These are phyloP conservation scores for Paecilomyces fulvus DNA, from an alignment of 2,329 filamentous ascomycete species.

Conservation along the genomic window DNA sequence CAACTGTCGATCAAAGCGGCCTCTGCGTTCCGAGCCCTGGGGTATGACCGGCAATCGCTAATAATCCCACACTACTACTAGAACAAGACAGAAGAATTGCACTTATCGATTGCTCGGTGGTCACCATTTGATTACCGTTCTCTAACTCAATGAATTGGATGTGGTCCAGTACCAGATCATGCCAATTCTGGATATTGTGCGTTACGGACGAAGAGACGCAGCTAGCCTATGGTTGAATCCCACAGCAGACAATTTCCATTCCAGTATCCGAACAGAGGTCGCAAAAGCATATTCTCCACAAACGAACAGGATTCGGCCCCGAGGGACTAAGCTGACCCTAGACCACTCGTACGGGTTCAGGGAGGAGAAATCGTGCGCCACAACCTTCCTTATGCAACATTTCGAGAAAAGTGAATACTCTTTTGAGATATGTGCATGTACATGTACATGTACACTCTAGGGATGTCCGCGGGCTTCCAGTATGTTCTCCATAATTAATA, in stretches of 20 bases:
- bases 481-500: background rate
- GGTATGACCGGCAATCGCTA: background rate
- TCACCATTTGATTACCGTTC: background rate
- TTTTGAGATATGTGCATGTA: background rate
- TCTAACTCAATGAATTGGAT: background rate
- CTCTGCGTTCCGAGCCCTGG: background rate
- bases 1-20: background rate
- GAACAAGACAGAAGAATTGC: background rate
- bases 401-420: background rate
- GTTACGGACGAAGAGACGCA: background rate
- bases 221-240: background rate
- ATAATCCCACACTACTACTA: background rate
- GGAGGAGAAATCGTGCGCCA: background rate
- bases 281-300: background rate
- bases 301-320: background rate
- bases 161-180: background rate
- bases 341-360: background rate
- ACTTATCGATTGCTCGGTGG: background rate
- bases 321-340: background rate
- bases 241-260: background rate
- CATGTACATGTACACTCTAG: background rate
- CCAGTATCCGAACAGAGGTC: background rate
- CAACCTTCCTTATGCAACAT: background rate
- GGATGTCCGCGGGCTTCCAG: background rate
- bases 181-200: background rate